Percentiles rank a stretch among this genome's conserved stretches.
Conservation (phyloP, 2,329 filamentous ascomycete genomes). For the Sodiomyces alkalinus region DNA sequence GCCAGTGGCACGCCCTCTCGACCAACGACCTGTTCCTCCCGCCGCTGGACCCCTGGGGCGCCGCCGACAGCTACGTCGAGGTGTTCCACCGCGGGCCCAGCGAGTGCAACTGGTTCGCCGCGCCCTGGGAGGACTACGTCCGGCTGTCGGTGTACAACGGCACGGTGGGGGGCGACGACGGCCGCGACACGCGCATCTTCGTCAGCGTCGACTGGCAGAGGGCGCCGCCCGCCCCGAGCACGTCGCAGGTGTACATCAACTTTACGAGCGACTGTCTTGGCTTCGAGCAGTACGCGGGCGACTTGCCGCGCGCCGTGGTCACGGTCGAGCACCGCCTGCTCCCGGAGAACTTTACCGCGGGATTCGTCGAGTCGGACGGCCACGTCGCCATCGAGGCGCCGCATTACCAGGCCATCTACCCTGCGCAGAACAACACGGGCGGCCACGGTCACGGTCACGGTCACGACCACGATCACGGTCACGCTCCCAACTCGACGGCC, state of each 20-base stretch:
- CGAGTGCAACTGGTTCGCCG: conserved; percentile 36
- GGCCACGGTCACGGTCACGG: too few relatives aligned
- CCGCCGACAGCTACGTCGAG: conserved; percentile 42
- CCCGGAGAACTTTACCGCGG: conserved; percentile 34
- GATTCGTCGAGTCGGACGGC: conserved; percentile 49
- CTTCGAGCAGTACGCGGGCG: conserved; percentile 24
- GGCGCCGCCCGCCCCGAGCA: conserved; percentile 34
- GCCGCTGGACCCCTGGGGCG: conserved; percentile 42
- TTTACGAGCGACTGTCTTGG: conserved; percentile 30
- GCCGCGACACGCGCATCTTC: conserved; percentile 35
- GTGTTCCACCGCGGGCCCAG: conserved; percentile 43
- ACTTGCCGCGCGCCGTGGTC: conserved; percentile 32
- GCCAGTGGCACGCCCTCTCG: conserved; percentile 24
- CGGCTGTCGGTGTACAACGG: conserved; percentile 33
- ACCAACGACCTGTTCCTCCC: conserved; percentile 37
- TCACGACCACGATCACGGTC: too few relatives aligned
- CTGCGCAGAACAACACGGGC: conserved; percentile 4
- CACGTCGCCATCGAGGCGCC: conserved; percentile 38
- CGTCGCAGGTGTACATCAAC: conserved; percentile 34
- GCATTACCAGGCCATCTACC: conserved; percentile 29
- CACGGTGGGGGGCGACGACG: conserved; percentile 29
- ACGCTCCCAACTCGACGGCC: conserved; percentile 2
- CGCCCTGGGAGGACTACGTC: conserved; percentile 32
- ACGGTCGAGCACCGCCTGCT: conserved; percentile 34
- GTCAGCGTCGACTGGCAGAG: conserved; percentile 42